Percentiles rank a stretch among this genome's conserved stretches.
Conservation (phyloP, 2,329 filamentous ascomycete species). For the Pseudogymnoascus destructans region DNA sequence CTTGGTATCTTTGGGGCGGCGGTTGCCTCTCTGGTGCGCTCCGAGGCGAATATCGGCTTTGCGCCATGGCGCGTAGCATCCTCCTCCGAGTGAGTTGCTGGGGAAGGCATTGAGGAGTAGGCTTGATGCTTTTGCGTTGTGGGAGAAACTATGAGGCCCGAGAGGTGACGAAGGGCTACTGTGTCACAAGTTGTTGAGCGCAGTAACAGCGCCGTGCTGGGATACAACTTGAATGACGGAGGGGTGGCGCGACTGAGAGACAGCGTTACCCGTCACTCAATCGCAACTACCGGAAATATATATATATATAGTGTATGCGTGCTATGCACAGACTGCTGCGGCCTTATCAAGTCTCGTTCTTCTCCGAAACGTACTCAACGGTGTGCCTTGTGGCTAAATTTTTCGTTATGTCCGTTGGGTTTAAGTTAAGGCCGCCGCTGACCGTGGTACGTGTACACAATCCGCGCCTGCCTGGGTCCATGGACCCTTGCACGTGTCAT, state of each 20-base stretch:
- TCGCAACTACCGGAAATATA: constrained; percentile 15
- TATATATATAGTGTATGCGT: constrained; percentile 8
- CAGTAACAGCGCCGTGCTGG: constrained; percentile 24
- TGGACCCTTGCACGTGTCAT: constrained; percentile 6
- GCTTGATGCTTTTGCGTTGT: constrained; percentile 13
- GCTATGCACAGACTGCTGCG: not conserved
- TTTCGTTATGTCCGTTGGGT: constrained; percentile 7
- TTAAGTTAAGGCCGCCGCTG: constrained; percentile 7
- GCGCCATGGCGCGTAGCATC: constrained; percentile 16
- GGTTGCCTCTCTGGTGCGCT: constrained; percentile 29
- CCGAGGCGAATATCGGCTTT: constrained; percentile 34
- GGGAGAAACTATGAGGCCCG: constrained; percentile 19
- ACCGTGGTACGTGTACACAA: not conserved
- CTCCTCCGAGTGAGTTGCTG: constrained; percentile 24
- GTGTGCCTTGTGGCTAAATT: constrained; percentile 2
- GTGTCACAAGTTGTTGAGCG: constrained; percentile 21
- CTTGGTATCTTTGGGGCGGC: constrained; percentile 13
- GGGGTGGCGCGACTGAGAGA: constrained; percentile 15
- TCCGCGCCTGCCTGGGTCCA: not conserved
- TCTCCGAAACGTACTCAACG: not conserved
- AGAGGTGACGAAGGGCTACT: constrained; percentile 21
- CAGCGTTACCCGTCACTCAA: constrained; percentile 10
- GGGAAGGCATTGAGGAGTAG: constrained; percentile 25
- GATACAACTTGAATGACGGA: constrained; percentile 26
- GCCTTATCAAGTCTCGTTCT: not conserved